phyloP scores from a whole-genome alignment of 1,284 basidiomycete species.

The Takashimella tepidaria region DNA sequence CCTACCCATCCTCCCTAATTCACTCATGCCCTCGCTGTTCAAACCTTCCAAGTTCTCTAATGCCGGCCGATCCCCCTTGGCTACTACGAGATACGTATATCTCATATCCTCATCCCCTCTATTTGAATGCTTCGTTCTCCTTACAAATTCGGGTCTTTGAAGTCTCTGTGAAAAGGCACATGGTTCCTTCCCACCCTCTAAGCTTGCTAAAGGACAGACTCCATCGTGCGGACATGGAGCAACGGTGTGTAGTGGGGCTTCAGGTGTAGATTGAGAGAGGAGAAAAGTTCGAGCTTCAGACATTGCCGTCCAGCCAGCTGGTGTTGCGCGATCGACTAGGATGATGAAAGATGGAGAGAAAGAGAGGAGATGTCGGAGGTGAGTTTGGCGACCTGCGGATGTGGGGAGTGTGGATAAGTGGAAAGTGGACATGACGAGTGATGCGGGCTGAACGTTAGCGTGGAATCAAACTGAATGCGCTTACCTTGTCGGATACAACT shows the following conservation, averaged over 20 bases:
- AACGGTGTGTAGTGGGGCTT: slow-evolving; percentile 29
- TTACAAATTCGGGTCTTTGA: slow-evolving; percentile 76
- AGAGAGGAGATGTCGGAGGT: slow-evolving; percentile 21
- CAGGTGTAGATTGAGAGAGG: slow-evolving; percentile 47
- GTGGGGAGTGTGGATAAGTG: slow-evolving; percentile 67
- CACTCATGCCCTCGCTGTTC: not conserved
- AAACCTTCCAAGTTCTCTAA: not conserved
- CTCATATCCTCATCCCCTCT: slow-evolving; percentile 77
- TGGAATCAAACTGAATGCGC: not conserved
- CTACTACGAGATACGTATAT: slow-evolving; percentile 88
- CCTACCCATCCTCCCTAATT: slow-evolving; percentile 26
- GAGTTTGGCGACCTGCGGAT: slow-evolving; percentile 52
- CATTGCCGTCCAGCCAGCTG: slow-evolving; percentile 71
- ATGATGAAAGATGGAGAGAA: slow-evolving; percentile 53
- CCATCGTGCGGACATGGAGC: slow-evolving; percentile 85
- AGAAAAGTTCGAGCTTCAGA: slow-evolving; percentile 77
- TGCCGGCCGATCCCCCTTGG: slow-evolving; percentile 67
- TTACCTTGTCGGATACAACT: not conserved
- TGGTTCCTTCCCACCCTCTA: slow-evolving; percentile 50
- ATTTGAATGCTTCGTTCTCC: slow-evolving; percentile 78
- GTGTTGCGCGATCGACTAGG: slow-evolving; percentile 78
- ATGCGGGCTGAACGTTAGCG: slow-evolving; percentile 32
- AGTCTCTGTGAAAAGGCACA: slow-evolving; percentile 85
- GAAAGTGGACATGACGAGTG: slow-evolving; percentile 80
- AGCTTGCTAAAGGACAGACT: slow-evolving; percentile 67